A percentile compares a stretch with the other conserved stretches of the same genome.
Conservation (phyloP, 2,329 filamentous ascomycete genomes). For the Calonectria hongkongensis region DNA sequence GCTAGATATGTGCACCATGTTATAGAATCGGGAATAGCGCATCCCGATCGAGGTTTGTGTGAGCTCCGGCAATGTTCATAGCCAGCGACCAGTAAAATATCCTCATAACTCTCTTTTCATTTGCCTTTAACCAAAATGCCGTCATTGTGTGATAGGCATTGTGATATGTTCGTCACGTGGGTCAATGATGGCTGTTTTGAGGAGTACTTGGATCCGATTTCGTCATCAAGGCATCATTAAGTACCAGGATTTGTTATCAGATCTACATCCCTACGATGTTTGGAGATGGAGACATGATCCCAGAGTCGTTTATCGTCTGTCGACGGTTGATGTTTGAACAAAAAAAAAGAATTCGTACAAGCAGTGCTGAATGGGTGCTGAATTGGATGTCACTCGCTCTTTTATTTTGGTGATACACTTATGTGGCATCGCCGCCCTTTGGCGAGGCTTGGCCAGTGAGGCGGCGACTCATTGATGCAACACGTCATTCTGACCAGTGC, state of each 20-base stretch:
- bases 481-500: neutral
- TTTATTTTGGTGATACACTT: neutral
- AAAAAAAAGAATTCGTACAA: neutral
- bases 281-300: neutral
- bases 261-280: neutral
- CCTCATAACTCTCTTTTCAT: neutral
- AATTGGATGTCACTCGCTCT: neutral
- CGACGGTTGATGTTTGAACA: neutral
- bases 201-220: neutral
- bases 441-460: neutral
- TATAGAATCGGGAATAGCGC: too few relatives aligned
- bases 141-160: neutral
- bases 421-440: neutral
- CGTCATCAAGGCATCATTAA: neutral
- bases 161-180: conserved; percentile 4
- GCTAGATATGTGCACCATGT: neutral
- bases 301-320: neutral
- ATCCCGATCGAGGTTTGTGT: neutral
- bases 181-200: neutral
- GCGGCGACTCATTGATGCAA: too few relatives aligned
- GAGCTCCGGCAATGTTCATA: too few relatives aligned
- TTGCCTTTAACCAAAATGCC: neutral
- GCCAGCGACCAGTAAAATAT: neutral
- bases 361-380: neutral
- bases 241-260: neutral